Evolutionary conservation across 345 rosid species (phyloP).

Genomic region (Corchorus capsularis): DNA sequence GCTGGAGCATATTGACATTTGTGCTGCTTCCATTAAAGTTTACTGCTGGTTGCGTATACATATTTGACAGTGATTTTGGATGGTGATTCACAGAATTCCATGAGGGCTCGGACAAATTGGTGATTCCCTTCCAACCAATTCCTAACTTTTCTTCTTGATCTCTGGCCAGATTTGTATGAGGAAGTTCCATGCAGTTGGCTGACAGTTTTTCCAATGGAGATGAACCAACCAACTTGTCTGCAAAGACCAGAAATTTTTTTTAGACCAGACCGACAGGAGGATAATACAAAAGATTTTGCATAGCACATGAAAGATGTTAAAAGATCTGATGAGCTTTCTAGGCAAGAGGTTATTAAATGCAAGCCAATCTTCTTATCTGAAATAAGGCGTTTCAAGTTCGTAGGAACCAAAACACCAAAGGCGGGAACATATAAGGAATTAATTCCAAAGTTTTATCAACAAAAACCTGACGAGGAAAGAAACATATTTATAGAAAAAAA

Average conservation of each 20-base stretch:
- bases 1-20: slow-evolving; percentile 43
- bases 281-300: background rate
- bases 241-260: slow-evolving; percentile 7
- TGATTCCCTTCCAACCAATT: slow-evolving; percentile 36
- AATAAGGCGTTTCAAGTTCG: background rate
- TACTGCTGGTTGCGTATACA: slow-evolving; percentile 34
- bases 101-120: slow-evolving; percentile 43
- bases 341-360: background rate
- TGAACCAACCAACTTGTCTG: slow-evolving; percentile 36
- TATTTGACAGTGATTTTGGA: slow-evolving; percentile 47
- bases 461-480: background rate
- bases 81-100: slow-evolving; percentile 43
- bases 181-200: slow-evolving; percentile 30
- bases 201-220: slow-evolving; percentile 34
- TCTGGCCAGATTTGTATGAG: slow-evolving; percentile 24
- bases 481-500: background rate
- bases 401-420: background rate
- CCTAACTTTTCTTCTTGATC: slow-evolving; percentile 35
- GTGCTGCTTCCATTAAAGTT: slow-evolving; percentile 38
- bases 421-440: background rate
- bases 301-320: background rate
- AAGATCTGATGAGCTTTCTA: background rate
- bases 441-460: background rate
- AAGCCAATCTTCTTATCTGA: background rate
- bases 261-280: background rate